These are phyloP conservation scores for Cryphonectria carpinicola DNA, from an alignment of 2,329 filamentous ascomycete species.

Conservation along the genomic window DNA sequence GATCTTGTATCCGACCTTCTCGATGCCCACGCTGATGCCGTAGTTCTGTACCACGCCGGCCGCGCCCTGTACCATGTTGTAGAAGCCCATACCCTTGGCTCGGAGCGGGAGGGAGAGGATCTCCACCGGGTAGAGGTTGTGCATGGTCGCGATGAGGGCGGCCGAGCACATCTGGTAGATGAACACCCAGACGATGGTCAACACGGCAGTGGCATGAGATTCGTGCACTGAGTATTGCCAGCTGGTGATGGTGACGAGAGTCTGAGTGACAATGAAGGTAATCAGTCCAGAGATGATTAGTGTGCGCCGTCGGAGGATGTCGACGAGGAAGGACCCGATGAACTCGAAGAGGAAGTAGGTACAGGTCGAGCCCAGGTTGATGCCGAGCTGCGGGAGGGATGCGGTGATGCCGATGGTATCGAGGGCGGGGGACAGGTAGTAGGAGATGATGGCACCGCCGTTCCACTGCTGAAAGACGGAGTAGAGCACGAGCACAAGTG, in stretches of 20 bases:
- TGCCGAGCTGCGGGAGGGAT: conserved; percentile 44
- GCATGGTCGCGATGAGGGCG: conserved; percentile 51
- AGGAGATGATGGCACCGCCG: conserved; percentile 49
- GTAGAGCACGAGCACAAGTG: conserved; percentile 49
- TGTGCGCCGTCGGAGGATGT: conserved; percentile 46
- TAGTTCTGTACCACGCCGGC: conserved; percentile 49
- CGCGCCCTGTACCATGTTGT: conserved; percentile 48
- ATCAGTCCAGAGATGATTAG: conserved; percentile 49
- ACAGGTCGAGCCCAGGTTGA: conserved; percentile 48
- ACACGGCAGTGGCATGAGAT: conserved; percentile 40
- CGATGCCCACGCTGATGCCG: conserved; percentile 51
- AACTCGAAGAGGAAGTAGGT: conserved; percentile 51
- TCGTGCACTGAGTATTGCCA: conserved; percentile 46
- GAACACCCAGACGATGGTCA: conserved; percentile 53
- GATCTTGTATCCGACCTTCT: conserved; percentile 53
- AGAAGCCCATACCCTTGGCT: conserved; percentile 50
- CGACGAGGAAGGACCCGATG: conserved; percentile 47
- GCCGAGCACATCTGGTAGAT: conserved; percentile 52
- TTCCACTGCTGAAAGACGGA: conserved; percentile 53
- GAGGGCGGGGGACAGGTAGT: conserved; percentile 46
- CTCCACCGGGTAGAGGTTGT: conserved; percentile 51
- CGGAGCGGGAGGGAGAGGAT: conserved; percentile 47
- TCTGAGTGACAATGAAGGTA: conserved; percentile 49
- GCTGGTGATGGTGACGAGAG: conserved; percentile 50
- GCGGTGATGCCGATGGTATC: conserved; percentile 46